Percentiles rank a stretch among this genome's conserved stretches.
These are phyloP conservation scores for Pythium scleroteichum DNA, from an alignment of 352 stramenopile species.

Conservation along the genomic window DNA sequence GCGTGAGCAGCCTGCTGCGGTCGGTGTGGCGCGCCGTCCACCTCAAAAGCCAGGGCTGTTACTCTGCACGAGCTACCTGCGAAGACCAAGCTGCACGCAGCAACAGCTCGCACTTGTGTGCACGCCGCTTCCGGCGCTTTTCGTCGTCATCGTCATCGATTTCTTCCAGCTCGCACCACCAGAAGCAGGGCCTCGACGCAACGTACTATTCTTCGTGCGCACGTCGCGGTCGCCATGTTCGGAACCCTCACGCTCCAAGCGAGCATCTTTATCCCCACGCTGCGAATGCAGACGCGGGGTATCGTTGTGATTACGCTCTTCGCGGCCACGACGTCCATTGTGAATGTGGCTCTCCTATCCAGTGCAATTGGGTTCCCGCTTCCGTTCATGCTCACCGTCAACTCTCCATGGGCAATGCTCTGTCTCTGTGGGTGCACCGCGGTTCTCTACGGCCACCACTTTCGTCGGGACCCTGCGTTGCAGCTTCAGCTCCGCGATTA, in stretches of 20 bases:
- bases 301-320: conserved; percentile 13
- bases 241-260: conserved; percentile 24
- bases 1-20: not conserved
- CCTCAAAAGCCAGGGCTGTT: conserved; percentile 3
- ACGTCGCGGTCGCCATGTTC: conserved; percentile 29
- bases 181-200: conserved; percentile 12
- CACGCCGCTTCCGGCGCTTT: conserved; percentile 24
- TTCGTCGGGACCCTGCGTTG: not conserved
- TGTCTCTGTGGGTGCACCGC: conserved; percentile 8
- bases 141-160: conserved; percentile 27
- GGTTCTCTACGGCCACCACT: conserved; percentile 15
- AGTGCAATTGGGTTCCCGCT: conserved; percentile 35
- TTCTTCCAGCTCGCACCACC: conserved; percentile 17
- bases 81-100: not conserved
- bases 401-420: conserved; percentile 1
- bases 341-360: conserved; percentile 18
- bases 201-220: conserved; percentile 25
- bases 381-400: conserved; percentile 36
- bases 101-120: conserved; percentile 1
- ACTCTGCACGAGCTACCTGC: not conserved
- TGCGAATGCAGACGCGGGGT: conserved; percentile 24
- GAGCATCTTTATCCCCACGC: conserved; percentile 26
- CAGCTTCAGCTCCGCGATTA: conserved; percentile 2
- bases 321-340: not conserved
- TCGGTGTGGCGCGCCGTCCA: not conserved